These are phyloP conservation scores for Viola odorata DNA, from an alignment of 345 rosid species.

Conservation along the genomic window DNA sequence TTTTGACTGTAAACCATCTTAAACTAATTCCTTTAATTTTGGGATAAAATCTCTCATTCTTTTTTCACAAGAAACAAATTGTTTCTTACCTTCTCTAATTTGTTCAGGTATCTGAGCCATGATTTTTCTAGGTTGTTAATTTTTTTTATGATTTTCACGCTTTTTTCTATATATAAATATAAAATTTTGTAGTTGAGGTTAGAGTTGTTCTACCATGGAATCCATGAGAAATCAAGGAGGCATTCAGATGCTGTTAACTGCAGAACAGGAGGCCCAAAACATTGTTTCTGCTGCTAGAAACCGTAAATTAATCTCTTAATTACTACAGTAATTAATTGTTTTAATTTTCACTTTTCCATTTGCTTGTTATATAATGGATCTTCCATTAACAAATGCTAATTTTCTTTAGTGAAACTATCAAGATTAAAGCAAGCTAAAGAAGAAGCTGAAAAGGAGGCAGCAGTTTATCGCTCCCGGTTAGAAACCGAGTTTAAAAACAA, in stretches of 20 bases:
- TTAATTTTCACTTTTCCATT: neutral
- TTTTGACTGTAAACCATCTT: no score
- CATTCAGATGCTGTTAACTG: constrained; percentile 46
- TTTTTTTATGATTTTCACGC: no score
- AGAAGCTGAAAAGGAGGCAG: constrained; percentile 46
- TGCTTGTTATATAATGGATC: neutral
- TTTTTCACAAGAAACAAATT: no score
- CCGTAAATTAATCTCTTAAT: constrained; percentile 15
- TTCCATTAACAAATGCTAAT: no score
- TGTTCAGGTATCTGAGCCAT: no score
- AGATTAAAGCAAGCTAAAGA: constrained; percentile 54
- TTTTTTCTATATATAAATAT: no score
- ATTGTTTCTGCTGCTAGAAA: constrained; percentile 43
- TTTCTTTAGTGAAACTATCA: constrained; percentile 27
- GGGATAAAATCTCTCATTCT: no score
- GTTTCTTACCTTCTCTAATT: no score
- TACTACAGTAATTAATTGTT: no score
- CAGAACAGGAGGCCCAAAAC: constrained; percentile 55
- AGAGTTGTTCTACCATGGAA: constrained; percentile 22
- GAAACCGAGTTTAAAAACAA: constrained; percentile 36
- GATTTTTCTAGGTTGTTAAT: no score
- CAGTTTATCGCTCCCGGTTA: constrained; percentile 26
- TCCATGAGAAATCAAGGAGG: constrained; percentile 55
- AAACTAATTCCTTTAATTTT: no score
- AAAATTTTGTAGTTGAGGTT: neutral